A percentile compares a stretch with the other conserved stretches of the same genome.
These are phyloP conservation scores for Apophysomyces ossiformis DNA, from an alignment of 371 early-diverging fungal genomes.

Conservation along the genomic window DNA sequence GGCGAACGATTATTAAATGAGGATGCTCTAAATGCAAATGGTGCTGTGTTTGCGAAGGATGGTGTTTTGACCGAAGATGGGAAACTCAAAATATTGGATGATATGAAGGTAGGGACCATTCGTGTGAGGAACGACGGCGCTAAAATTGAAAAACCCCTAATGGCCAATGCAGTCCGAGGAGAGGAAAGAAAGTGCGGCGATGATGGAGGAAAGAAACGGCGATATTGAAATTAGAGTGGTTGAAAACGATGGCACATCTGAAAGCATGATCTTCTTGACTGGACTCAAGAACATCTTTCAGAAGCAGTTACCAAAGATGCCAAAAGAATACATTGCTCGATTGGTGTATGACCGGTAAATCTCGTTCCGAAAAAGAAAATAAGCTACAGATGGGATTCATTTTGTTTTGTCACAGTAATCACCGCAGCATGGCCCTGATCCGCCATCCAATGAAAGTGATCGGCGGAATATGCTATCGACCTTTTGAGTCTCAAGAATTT, in stretches of 20 bases:
- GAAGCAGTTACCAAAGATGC: constrained; percentile 99
- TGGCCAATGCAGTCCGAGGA: background rate
- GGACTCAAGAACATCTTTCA: constrained; percentile 97
- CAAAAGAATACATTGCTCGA: constrained; percentile 97
- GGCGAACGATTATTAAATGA: constrained; percentile 13
- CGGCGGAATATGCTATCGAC: constrained; percentile 97
- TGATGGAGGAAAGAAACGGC: constrained; percentile 52
- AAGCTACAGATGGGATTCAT: background rate
- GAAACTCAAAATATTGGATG: constrained; percentile 10
- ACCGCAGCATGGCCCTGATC: constrained; percentile 75
- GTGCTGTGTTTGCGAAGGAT: constrained; percentile 2
- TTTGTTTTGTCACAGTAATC: constrained; percentile 60
- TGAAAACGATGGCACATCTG: constrained; percentile 75
- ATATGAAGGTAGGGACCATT: constrained; percentile 11
- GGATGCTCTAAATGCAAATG: constrained; percentile 14
- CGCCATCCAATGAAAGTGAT: constrained; percentile 75
- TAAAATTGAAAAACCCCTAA: no score
- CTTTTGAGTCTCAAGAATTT: constrained; percentile 91
- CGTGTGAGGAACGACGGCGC: background rate
- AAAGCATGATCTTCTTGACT: constrained; percentile 87
- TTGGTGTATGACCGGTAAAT: constrained; percentile 92
- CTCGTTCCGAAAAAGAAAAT: background rate
- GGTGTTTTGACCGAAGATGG: constrained; percentile 14
- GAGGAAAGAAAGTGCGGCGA: constrained; percentile 12
- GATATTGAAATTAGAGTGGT: constrained; percentile 76